phyloP scores from a whole-genome alignment of 768 basidiomycete species.

The Candolleomyces aberdarensis region DNA sequence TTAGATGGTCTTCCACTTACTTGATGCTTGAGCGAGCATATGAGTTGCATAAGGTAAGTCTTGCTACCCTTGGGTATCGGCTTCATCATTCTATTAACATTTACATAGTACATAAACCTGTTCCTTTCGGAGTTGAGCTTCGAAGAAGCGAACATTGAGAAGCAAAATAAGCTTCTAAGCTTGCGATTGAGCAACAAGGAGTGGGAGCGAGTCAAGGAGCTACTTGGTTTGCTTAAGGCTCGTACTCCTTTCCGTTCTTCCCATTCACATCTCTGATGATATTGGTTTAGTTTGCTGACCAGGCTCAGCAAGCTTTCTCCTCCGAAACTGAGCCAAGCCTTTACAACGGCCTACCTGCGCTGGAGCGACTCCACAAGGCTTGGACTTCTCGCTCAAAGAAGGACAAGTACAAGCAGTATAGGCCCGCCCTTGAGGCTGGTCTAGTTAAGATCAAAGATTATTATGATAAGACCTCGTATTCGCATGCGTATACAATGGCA shows the following conservation, averaged over 20 bases:
- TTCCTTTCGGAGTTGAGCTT: slow-evolving; percentile 21
- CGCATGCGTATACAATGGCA: slow-evolving; percentile 26
- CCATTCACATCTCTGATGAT: neutral
- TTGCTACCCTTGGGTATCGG: neutral
- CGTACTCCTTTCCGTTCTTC: slow-evolving; percentile 2
- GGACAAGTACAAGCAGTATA: slow-evolving; percentile 12
- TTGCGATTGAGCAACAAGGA: slow-evolving; percentile 19
- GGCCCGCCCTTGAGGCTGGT: slow-evolving; percentile 19
- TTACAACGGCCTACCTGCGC: slow-evolving; percentile 26
- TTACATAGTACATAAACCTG: slow-evolving; percentile 16
- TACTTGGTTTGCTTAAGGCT: slow-evolving; percentile 19
- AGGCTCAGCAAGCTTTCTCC: slow-evolving; percentile 21
- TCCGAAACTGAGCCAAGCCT: slow-evolving; percentile 24
- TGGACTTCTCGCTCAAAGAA: slow-evolving; percentile 18
- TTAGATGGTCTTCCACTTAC: neutral
- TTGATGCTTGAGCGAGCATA: neutral
- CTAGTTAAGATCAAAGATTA: slow-evolving; percentile 25
- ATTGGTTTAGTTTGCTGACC: slow-evolving; percentile 22
- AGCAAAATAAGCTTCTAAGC: slow-evolving; percentile 16
- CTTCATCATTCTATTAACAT: neutral
- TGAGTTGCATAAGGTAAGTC: neutral
- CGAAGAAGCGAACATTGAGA: slow-evolving; percentile 20
- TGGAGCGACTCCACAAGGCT: slow-evolving; percentile 25
- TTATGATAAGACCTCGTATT: slow-evolving; percentile 23
- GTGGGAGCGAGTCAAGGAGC: slow-evolving; percentile 19